phyloP scores from a whole-genome alignment of 805 yeast genomes.

The Diddensiella caesifluorescens region DNA sequence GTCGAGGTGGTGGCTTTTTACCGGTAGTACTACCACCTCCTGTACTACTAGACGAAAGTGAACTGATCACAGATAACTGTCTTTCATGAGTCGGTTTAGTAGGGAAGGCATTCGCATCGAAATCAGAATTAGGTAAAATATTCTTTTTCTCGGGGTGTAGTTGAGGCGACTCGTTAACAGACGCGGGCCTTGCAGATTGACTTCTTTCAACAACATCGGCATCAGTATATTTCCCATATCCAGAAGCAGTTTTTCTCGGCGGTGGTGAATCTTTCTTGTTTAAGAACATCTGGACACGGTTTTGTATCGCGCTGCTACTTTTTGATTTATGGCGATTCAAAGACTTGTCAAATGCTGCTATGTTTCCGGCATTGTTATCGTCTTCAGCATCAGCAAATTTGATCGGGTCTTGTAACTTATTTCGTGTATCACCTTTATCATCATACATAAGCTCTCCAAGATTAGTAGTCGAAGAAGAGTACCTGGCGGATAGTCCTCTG shows the following conservation, averaged over 20 bases:
- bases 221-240: slow-evolving; percentile 75
- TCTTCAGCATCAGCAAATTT: no score
- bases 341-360: no score
- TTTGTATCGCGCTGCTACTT: slow-evolving; percentile 35
- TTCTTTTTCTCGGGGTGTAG: background rate
- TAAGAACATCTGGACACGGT: slow-evolving; percentile 32
- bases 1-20: slow-evolving; percentile 17
- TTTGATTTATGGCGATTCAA: no score
- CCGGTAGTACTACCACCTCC: slow-evolving; percentile 7
- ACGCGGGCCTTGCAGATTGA: background rate
- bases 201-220: slow-evolving; percentile 2
- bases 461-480: slow-evolving; percentile 13
- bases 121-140: background rate
- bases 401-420: slow-evolving; percentile 1
- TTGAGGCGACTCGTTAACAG: background rate
- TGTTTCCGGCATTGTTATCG: no score
- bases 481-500: slow-evolving; percentile 10
- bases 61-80: slow-evolving; percentile 18
- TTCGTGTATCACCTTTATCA: background rate
- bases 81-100: slow-evolving; percentile 10
- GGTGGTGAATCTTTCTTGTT: slow-evolving; percentile 36
- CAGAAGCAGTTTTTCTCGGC: slow-evolving; percentile 60
- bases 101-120: background rate
- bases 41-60: slow-evolving; percentile 15
- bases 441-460: slow-evolving; percentile 6